Conservation (phyloP, 2,329 filamentous ascomycete genomes). For the Emergomyces africanus region DNA sequence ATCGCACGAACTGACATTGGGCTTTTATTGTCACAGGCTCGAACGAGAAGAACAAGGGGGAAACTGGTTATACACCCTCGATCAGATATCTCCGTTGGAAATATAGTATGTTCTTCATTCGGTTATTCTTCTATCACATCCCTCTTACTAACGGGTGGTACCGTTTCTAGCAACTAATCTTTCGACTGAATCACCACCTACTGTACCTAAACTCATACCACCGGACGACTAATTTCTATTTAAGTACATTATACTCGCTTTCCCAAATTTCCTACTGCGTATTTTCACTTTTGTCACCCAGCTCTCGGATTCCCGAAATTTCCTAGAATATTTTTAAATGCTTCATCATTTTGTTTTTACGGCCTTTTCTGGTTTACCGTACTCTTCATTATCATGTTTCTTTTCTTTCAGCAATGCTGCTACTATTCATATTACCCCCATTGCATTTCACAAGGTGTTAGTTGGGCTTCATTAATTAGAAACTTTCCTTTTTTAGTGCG, state of each 20-base stretch:
- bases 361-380: neutral
- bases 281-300: neutral
- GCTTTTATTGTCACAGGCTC: slow-evolving; percentile 41
- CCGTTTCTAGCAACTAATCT: neutral
- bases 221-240: neutral
- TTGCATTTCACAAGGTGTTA: neutral
- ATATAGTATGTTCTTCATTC: slow-evolving; percentile 51
- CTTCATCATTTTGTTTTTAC: neutral
- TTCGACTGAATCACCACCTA: neutral
- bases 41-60: slow-evolving; percentile 80
- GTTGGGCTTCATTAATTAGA: neutral
- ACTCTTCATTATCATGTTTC: neutral
- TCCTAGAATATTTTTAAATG: neutral
- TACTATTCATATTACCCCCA: neutral
- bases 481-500: neutral
- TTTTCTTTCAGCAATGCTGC: neutral
- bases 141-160: neutral
- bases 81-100: slow-evolving; percentile 88
- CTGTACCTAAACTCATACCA: neutral
- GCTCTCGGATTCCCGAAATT: neutral
- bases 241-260: neutral
- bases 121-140: neutral
- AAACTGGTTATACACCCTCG: slow-evolving; percentile 95
- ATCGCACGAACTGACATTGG: neutral
- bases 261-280: no score